Percentiles rank a stretch among this genome's conserved stretches.
Evolutionary conservation across 1,284 basidiomycete genomes (phyloP).

Genomic region (Malassezia sympodialis): DNA sequence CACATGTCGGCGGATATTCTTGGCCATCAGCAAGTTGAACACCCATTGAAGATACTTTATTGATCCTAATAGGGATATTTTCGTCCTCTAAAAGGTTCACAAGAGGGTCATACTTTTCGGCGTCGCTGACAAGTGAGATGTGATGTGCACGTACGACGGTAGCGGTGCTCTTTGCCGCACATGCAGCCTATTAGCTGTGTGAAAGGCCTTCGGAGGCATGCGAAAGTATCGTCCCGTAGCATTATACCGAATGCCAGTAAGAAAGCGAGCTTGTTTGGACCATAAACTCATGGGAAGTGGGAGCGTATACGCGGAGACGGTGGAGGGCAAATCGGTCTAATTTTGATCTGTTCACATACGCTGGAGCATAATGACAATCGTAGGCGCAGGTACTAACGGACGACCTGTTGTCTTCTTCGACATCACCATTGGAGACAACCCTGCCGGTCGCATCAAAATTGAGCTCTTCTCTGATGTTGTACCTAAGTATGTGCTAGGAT

Average conservation of each 20-base stretch:
- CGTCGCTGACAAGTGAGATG: neutral
- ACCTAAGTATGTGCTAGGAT: slow-evolving; percentile 58
- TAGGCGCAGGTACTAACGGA: slow-evolving; percentile 35
- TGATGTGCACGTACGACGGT: neutral
- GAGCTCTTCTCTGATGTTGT: slow-evolving; percentile 75
- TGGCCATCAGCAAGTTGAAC: slow-evolving; percentile 53
- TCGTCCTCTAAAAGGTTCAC: slow-evolving; percentile 15
- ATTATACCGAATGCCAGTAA: neutral
- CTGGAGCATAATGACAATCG: neutral
- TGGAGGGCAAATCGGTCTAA: neutral
- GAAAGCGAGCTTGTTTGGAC: too few relatives aligned
- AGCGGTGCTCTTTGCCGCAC: neutral
- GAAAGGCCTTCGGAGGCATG: neutral
- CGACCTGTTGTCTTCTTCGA: slow-evolving; percentile 85
- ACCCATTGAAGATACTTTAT: slow-evolving; percentile 2
- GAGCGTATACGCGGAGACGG: too few relatives aligned
- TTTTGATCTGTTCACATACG: neutral
- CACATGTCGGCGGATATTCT: slow-evolving; percentile 62
- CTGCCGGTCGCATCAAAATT: slow-evolving; percentile 66
- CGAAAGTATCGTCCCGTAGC: neutral
- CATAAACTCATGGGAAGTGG: neutral
- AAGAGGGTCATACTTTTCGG: neutral
- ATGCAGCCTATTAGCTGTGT: neutral
- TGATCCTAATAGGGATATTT: slow-evolving; percentile 9
- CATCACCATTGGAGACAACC: slow-evolving; percentile 57